Evolutionary conservation across 148 eudicot genomes (phyloP).

Genomic region (Rhododendron griersonianum): DNA sequence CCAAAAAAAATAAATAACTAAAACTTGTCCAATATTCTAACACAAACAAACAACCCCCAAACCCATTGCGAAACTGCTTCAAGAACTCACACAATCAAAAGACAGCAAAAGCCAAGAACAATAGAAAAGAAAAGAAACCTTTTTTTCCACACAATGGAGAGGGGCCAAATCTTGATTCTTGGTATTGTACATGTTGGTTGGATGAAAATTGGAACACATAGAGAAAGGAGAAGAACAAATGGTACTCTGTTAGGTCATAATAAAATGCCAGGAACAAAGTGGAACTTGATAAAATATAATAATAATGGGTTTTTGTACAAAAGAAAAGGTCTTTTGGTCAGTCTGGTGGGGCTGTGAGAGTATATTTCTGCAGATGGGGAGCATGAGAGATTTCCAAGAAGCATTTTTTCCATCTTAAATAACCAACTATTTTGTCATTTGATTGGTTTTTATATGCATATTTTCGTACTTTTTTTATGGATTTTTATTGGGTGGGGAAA

Average conservation of each 20-base stretch:
- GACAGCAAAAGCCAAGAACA: not conserved
- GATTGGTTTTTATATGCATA: not conserved
- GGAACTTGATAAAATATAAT: not conserved
- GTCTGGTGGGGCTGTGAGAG: constrained; percentile 27
- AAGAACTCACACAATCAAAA: not conserved
- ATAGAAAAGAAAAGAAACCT: not conserved
- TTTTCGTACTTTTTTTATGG: not conserved
- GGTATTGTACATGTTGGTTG: constrained; percentile 2
- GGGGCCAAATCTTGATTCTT: constrained; percentile 4
- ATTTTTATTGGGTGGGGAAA: constrained; percentile 11
- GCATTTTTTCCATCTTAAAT: not conserved
- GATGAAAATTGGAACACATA: not conserved
- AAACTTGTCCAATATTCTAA: not conserved
- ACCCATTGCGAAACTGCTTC: not conserved
- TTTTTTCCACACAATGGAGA: not conserved
- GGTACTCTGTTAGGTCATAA: not conserved
- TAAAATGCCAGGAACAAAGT: not conserved
- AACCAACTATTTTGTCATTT: not conserved
- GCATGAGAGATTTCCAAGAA: constrained; percentile 31
- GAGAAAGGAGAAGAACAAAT: not conserved
- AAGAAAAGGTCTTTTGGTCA: constrained; percentile 29
- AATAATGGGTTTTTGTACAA: not conserved
- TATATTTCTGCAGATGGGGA: constrained; percentile 26
- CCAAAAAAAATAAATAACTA: not conserved
- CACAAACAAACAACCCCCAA: not conserved